Conservation (phyloP, 2,329 filamentous ascomycete species). For the Paecilomyces niveus region DNA sequence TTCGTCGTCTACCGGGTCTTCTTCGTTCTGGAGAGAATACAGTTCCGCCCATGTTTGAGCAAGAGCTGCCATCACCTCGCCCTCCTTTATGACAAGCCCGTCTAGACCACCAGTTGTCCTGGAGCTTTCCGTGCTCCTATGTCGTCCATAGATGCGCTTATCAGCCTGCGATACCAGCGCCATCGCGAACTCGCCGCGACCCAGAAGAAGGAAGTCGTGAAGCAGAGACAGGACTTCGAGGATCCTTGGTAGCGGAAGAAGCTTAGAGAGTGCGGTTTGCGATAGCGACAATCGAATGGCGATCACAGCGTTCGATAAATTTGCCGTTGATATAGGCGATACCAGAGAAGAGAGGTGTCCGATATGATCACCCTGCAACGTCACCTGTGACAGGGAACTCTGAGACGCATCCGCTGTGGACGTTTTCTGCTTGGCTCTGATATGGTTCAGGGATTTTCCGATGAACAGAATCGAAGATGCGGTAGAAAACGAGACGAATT, state of each 20-base stretch:
- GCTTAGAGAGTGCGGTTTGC: constrained; percentile 71
- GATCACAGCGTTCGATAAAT: constrained; percentile 64
- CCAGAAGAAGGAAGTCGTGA: constrained; percentile 79
- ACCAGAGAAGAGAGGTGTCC: constrained; percentile 59
- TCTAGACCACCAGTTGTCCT: constrained; percentile 51
- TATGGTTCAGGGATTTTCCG: constrained; percentile 80
- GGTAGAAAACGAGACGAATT: constrained; percentile 67
- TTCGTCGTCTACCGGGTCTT: constrained; percentile 66
- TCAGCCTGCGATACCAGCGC: constrained; percentile 81
- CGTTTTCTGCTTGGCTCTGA: constrained; percentile 48
- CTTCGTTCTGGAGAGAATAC: constrained; percentile 68
- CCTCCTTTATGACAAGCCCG: constrained; percentile 70
- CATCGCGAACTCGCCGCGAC: constrained; percentile 85
- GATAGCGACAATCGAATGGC: constrained; percentile 76
- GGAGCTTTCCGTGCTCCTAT: constrained; percentile 50
- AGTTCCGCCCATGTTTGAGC: constrained; percentile 72
- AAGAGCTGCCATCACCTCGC: constrained; percentile 72
- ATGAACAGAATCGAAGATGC: constrained; percentile 84
- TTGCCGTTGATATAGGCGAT: constrained; percentile 66
- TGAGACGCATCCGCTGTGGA: constrained; percentile 24
- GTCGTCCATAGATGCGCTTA: constrained; percentile 65
- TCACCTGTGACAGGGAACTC: constrained; percentile 54
- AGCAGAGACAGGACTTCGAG: constrained; percentile 70
- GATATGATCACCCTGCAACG: constrained; percentile 33
- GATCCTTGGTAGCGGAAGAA: constrained; percentile 71